Evolutionary conservation across 768 basidiomycete species (phyloP), one percentile per base, ranked within the genome.

Genomic region (Termitomyces sp.): DNA sequence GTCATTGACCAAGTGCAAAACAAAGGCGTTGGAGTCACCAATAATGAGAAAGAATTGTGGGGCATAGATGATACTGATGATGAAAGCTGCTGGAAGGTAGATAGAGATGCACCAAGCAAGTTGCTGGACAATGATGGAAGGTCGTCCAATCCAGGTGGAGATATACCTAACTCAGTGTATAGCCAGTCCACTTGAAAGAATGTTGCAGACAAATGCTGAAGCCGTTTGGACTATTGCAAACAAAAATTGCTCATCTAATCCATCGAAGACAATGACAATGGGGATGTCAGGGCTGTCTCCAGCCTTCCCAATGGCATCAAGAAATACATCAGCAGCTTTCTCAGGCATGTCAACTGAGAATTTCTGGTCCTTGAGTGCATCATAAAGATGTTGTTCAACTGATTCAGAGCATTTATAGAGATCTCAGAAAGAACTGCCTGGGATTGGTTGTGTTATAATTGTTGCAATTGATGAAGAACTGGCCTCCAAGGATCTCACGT

Each of bases 171-270:
- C 67, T 96, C 92, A 27, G 83, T 79, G 62, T 92, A 82, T 16
- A 95, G 73, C 82, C 86, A 90, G 67, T 93, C 90, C 34, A 95
- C 86, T 54, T 93, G 89, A 11, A 85, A 71, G 60, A 94, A 84
- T 32, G 82, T 77, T 9, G 74, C 72, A 7, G 85, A 82, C 23
- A 94, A 75, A 53, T 86, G 78, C 48, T 77, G 74, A 34, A 90
- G 76, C 27, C 91, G 85, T 66, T 87, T 89, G 27, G 78, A 72
- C 90, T 92, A 59, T 6, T 45, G 46, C 23, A 47, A 42, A n/a
- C 41, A 35, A 48, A 12, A 5, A 11, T 54, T 57, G 44, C 29
- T 29, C 29, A 7, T 29, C 29, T 29, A 29, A 29, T 29, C 29
- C 29, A 29, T 29, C 29, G 7, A 29, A 29, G 29, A 29, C 29